These are phyloP conservation scores for Jacaranda copaia DNA, from an alignment of 257 asterid species.

Conservation along the genomic window DNA sequence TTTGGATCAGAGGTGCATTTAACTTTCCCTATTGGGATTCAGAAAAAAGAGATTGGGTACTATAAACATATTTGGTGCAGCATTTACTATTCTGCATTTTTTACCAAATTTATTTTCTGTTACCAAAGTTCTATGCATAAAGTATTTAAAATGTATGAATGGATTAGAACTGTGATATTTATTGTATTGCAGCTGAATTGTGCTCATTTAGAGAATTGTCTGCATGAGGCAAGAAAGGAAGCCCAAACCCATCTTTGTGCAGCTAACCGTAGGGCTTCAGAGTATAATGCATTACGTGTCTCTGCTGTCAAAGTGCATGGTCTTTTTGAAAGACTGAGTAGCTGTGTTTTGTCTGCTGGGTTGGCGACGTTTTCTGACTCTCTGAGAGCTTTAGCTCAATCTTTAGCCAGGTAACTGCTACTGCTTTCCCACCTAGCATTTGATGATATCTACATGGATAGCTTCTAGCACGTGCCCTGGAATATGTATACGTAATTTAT, in stretches of 20 bases:
- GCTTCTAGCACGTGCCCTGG: too few species aligned
- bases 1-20: too few species aligned
- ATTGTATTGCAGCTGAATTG: constrained; percentile 81
- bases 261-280: constrained; percentile 90
- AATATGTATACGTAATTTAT: too few species aligned
- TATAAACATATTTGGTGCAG: too few species aligned
- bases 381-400: constrained; percentile 69
- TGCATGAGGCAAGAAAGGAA: constrained; percentile 96
- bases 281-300: constrained; percentile 83
- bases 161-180: constrained; percentile 21
- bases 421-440: constrained; percentile 26
- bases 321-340: constrained; percentile 85
- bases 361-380: constrained; percentile 69
- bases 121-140: constrained; percentile 1
- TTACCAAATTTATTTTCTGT: background rate
- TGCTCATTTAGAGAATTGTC: constrained; percentile 91
- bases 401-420: constrained; percentile 67
- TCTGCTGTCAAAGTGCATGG: constrained; percentile 89
- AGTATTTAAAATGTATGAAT: background rate
- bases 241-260: constrained; percentile 97
- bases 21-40: too few species aligned
- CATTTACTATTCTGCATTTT: background rate
- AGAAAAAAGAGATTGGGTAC: too few species aligned
- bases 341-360: constrained; percentile 71
- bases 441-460: background rate